A percentile compares a stretch with the other conserved stretches of the same genome.
Evolutionary conservation across 140 eudicot genomes (phyloP).

Genomic region (Cichorium intybus): DNA sequence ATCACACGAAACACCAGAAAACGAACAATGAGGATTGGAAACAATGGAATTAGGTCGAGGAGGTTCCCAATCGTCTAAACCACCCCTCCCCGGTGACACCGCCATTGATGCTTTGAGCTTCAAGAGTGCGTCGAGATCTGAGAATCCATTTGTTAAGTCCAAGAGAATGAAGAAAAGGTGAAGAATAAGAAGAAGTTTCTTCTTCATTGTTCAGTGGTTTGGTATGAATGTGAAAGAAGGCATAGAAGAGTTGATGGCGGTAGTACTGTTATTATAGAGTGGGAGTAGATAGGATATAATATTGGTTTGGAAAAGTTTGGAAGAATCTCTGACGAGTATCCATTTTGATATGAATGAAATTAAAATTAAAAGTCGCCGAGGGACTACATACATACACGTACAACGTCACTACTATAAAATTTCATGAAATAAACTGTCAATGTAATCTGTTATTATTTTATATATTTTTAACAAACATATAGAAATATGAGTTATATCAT

Average conservation of each 20-base stretch:
- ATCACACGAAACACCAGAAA: conserved; percentile 76
- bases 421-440: too few species aligned
- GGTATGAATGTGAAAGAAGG: background rate
- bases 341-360: conserved; percentile 19
- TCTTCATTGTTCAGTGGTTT: background rate
- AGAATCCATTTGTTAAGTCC: conserved; percentile 8
- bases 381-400: too few species aligned
- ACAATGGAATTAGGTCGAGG: conserved; percentile 13
- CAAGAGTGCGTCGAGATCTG: conserved; percentile 58
- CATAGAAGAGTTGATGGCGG: background rate
- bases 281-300: conserved; percentile 8
- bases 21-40: conserved; percentile 55
- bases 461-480: too few species aligned
- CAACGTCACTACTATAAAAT: background rate
- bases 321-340: conserved; percentile 36
- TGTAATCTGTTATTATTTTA: too few species aligned
- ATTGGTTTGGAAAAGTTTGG: conserved; percentile 26
- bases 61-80: conserved; percentile 51
- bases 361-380: background rate
- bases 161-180: conserved; percentile 11
- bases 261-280: conserved; percentile 10
- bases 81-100: conserved; percentile 35
- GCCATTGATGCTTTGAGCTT: conserved; percentile 60
- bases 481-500: too few species aligned
- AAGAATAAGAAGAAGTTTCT: background rate